Base-by-base conservation (phyloP, 106 monocot genomes). In the Iris macrosiphon region DNA sequence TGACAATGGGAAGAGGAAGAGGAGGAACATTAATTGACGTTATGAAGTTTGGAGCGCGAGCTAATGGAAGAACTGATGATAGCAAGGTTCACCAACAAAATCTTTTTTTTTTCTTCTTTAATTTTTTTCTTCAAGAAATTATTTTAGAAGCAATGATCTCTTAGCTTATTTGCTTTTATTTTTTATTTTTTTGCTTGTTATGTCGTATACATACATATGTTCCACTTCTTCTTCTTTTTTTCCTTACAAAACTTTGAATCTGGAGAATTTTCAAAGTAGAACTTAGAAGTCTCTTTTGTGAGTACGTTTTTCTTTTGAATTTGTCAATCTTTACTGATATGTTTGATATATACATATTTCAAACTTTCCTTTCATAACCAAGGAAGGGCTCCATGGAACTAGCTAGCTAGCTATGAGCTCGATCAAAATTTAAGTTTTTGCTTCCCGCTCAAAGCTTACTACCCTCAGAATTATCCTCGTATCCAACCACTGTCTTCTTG, bases 31-130 rank as follows among this genome's bases (percentile, higher is more conserved):
- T 31, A 5, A 37, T 62, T 29, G 49, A 38, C 16, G 62, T 49
- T 25, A 29, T 10, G 31, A 34, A 62, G 7, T 62, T n/a, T 38
- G 62, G 62, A 4, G 62, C 62, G 38, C 14, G 37, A 19, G 70
- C 45, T 20, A 35, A 62, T 23, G 62, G 62, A 26, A 12, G 5
- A 10, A 67, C 15, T 11, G 74, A 74, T 11, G 67, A 74, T 18
- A 62, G 37, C 31, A 30, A 61, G 60, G 74, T 74, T 13, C 6
- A 24, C 31, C 3, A 15, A 49, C 15, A 6, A 27, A 29, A 27
- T 28, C 13, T 3, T 31, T 0, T 31, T n/a, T 2, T 11, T 27
- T 20, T 5, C n/a, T n/a, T n/a, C n/a, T n/a, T n/a, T n/a, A n/a
- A n/a, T n/a, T n/a, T n/a, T n/a, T n/a, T n/a, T n/a, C 25, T 24